A percentile compares a stretch with the other conserved stretches of the same genome.
Evolutionary conservation across 1,139 yeast species (phyloP).

Genomic region (Yamadazyma buinensis): DNA sequence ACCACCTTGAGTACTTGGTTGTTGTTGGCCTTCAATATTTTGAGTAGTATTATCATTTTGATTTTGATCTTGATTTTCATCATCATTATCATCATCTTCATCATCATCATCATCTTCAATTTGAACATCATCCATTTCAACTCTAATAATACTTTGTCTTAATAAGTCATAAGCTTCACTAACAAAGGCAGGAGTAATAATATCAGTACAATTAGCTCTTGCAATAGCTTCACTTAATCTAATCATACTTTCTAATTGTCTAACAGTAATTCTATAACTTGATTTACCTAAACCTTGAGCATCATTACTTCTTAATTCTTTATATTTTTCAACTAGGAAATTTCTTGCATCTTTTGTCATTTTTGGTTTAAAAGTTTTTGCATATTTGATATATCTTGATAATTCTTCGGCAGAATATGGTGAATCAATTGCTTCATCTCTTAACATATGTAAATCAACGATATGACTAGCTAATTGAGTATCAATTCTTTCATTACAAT

Average conservation of each 20-base stretch:
- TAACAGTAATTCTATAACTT: conserved; percentile 91
- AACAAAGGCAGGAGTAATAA: conserved; percentile 81
- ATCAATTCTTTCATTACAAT: conserved; percentile 88
- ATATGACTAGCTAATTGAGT: conserved; percentile 89
- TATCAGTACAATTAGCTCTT: conserved; percentile 91
- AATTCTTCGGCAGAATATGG: conserved; percentile 89
- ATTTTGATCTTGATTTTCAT: conserved; percentile 11
- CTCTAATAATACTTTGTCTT: conserved; percentile 89
- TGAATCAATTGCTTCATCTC: conserved; percentile 87
- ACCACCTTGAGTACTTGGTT: conserved; percentile 11
- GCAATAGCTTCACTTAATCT: conserved; percentile 96
- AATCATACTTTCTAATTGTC: conserved; percentile 93
- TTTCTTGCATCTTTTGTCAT: conserved; percentile 82
- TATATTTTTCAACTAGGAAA: conserved; percentile 73
- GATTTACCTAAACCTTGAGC: conserved; percentile 87
- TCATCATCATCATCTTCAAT: conserved; percentile 63
- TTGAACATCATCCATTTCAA: conserved; percentile 91
- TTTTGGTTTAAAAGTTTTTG: conserved; percentile 88
- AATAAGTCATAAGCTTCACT: conserved; percentile 90
- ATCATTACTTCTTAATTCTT: conserved; percentile 85
- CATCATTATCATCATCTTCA: conserved; percentile 15
- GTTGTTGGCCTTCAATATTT: conserved; percentile 10
- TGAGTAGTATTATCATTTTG: conserved; percentile 11
- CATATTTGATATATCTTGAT: conserved; percentile 84
- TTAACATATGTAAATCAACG: conserved; percentile 86